These are phyloP conservation scores for Thermomyces lanuginosus DNA, from an alignment of 2,329 filamentous ascomycete species.

Conservation along the genomic window DNA sequence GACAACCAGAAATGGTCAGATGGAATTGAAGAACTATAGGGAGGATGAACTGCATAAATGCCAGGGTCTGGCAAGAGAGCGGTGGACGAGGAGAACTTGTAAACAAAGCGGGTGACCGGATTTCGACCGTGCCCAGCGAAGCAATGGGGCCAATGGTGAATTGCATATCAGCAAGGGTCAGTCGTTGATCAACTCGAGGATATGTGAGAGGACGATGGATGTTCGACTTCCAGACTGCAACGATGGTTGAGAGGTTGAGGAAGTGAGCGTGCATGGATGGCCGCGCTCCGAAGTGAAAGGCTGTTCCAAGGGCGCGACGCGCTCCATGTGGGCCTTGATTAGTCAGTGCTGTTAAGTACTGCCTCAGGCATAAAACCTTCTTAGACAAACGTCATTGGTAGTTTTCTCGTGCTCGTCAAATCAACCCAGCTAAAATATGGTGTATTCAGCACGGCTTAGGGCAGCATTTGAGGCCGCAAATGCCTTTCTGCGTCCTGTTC, in stretches of 20 bases:
- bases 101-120: conserved; percentile 3
- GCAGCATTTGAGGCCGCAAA: conserved; percentile 20
- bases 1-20: conserved; percentile 38
- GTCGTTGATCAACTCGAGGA: not conserved
- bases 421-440: too few species aligned
- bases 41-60: conserved; percentile 53
- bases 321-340: too few species aligned
- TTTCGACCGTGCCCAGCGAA: conserved; percentile 3
- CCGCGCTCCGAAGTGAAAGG: too few species aligned
- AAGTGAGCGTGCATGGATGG: not conserved
- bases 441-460: conserved; percentile 10
- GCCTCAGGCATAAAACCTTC: too few species aligned
- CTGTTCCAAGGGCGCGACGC: too few species aligned
- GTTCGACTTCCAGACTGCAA: too few species aligned
- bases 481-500: conserved; percentile 22
- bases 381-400: too few species aligned
- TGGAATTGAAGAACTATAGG: conserved; percentile 60
- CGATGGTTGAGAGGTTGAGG: not conserved
- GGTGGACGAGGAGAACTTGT: conserved; percentile 13
- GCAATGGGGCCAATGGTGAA: conserved; percentile 6
- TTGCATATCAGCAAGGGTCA: conserved; percentile 1
- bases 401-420: too few species aligned
- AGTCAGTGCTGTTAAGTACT: too few species aligned
- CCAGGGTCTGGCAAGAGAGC: conserved; percentile 23
- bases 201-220: not conserved